phyloP scores from a whole-genome alignment of 129 eudicot genomes.

The Rutidosis leptorrhynchoides region DNA sequence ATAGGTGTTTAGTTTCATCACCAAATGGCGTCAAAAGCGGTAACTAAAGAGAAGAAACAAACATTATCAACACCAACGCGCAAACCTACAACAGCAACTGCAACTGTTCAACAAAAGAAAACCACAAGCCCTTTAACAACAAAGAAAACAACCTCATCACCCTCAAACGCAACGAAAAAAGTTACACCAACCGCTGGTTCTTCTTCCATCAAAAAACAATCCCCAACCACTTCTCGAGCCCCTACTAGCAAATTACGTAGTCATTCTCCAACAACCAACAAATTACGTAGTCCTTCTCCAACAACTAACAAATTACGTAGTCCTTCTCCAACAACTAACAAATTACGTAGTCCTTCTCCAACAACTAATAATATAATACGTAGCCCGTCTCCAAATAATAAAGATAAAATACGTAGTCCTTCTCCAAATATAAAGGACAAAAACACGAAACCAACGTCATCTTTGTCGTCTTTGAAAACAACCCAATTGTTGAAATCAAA shows the following conservation, averaged over 20 bases:
- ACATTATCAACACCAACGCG: constrained; percentile 22
- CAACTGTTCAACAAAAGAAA: constrained; percentile 18
- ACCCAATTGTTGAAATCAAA: constrained; percentile 17
- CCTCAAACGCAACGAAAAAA: constrained; percentile 39
- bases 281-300: constrained; percentile 17
- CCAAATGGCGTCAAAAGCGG: constrained; percentile 44
- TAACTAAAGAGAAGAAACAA: constrained; percentile 44
- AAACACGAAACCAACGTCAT: constrained; percentile 14
- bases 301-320: neutral
- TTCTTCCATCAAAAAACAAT: constrained; percentile 23
- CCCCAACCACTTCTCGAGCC: constrained; percentile 4
- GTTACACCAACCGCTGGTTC: constrained; percentile 17
- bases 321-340: constrained; percentile 17
- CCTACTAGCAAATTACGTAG: neutral
- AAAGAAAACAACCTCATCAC: constrained; percentile 32
- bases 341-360: constrained; percentile 25
- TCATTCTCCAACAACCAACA: constrained; percentile 8
- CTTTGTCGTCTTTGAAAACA: constrained; percentile 28
- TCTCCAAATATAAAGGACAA: constrained; percentile 18
- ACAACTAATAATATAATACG: neutral
- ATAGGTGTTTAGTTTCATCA: neutral
- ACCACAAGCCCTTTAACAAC: constrained; percentile 20
- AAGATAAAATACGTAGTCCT: constrained; percentile 18
- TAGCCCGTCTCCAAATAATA: constrained; percentile 23
- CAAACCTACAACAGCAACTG: constrained; percentile 26